Evolutionary conservation across 2,329 filamentous ascomycete genomes (phyloP).

Genomic region (Coleophoma crateriformis): DNA sequence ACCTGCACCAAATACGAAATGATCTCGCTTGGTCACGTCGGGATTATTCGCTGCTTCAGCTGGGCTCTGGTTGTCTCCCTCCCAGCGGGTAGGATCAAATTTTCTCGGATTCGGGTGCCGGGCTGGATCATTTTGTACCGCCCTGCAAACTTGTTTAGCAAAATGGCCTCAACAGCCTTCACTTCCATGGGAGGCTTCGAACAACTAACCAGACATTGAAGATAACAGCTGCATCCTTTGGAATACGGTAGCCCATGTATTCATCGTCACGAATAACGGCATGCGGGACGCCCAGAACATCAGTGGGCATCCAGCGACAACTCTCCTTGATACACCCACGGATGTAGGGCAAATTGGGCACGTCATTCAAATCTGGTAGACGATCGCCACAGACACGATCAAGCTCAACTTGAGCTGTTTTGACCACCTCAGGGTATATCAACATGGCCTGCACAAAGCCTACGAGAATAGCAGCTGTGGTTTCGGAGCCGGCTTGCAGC

Average conservation of each 20-base stretch:
- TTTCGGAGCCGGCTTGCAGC: slow-evolving; percentile 32
- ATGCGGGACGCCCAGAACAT: slow-evolving; percentile 29
- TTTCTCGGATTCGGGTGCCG: slow-evolving; percentile 33
- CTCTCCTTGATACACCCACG: slow-evolving; percentile 35
- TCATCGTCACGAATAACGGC: slow-evolving; percentile 34
- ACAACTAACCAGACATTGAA: slow-evolving; percentile 23
- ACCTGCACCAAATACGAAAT: slow-evolving; percentile 50
- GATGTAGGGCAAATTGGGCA: slow-evolving; percentile 33
- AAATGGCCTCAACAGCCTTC: too few relatives aligned
- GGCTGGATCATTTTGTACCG: slow-evolving; percentile 39
- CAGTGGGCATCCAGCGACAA: slow-evolving; percentile 19
- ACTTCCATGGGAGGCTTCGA: too few relatives aligned
- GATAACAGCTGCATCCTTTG: slow-evolving; percentile 37
- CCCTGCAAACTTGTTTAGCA: slow-evolving; percentile 1
- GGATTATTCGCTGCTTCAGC: slow-evolving; percentile 21
- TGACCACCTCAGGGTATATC: slow-evolving; percentile 36
- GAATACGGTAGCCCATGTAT: slow-evolving; percentile 40
- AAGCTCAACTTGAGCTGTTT: slow-evolving; percentile 34
- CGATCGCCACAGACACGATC: slow-evolving; percentile 33
- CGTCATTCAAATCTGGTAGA: slow-evolving; percentile 31
- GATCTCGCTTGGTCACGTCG: slow-evolving; percentile 39
- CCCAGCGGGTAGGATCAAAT: slow-evolving; percentile 23
- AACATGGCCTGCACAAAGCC: slow-evolving; percentile 32
- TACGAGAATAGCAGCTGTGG: slow-evolving; percentile 28
- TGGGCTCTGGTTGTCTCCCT: background rate